These are phyloP conservation scores for Cetraspora pellucida DNA, from an alignment of 192 early-diverging fungal genomes.

Conservation along the genomic window DNA sequence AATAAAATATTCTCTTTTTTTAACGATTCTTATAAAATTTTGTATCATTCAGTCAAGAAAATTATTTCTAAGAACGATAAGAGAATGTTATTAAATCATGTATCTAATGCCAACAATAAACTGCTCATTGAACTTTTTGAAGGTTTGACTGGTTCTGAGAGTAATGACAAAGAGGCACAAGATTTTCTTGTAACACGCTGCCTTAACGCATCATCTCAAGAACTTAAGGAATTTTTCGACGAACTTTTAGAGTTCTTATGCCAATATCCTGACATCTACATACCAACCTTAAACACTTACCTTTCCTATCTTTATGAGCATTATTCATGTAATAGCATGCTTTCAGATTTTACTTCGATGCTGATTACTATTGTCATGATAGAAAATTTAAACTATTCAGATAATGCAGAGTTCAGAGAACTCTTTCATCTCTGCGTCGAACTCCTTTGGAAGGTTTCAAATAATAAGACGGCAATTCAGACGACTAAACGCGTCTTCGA, in stretches of 20 bases:
- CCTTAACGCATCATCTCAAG: not conserved
- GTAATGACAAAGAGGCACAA: not conserved
- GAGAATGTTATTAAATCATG: too few relatives aligned
- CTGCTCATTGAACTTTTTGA: conserved; percentile 14
- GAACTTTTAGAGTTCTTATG: not conserved
- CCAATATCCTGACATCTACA: not conserved
- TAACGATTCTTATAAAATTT: too few relatives aligned
- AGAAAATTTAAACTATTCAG: not conserved
- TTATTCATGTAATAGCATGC: not conserved
- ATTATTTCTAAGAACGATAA: too few relatives aligned
- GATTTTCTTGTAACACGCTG: not conserved
- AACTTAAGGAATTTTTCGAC: not conserved
- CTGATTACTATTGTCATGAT: not conserved
- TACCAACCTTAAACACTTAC: not conserved
- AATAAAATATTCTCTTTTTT: too few relatives aligned
- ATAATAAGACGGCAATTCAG: not conserved
- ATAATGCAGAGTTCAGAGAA: not conserved
- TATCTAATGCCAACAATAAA: too few relatives aligned
- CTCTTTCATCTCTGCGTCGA: conserved; percentile 1
- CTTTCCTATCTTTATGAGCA: not conserved
- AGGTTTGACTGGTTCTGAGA: not conserved
- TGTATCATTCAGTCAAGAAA: too few relatives aligned
- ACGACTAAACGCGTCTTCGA: not conserved
- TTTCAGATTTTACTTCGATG: not conserved
- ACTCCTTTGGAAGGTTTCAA: not conserved